A percentile compares a stretch with the other conserved stretches of the same genome.
These are phyloP conservation scores for Coniochaeta sp. DNA, from an alignment of 2,329 filamentous ascomycete genomes.

Conservation along the genomic window DNA sequence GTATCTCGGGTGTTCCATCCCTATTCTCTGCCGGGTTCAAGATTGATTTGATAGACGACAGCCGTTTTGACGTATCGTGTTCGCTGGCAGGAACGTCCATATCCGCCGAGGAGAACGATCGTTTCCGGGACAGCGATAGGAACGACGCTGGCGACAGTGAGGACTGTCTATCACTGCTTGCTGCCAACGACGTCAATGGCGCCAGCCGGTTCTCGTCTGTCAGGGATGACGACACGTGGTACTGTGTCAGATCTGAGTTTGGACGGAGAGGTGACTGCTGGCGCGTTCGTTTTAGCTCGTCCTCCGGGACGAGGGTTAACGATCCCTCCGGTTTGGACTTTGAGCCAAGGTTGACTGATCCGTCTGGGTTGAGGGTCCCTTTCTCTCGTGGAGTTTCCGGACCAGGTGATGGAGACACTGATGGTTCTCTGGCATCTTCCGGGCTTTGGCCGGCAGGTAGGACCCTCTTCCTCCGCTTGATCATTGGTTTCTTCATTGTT, in stretches of 20 bases:
- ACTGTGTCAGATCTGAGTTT: constrained; percentile 40
- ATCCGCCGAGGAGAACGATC: constrained; percentile 58
- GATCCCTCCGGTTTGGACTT: constrained; percentile 40
- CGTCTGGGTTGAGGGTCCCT: constrained; percentile 55
- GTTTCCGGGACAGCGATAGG: constrained; percentile 54
- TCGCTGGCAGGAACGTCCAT: constrained; percentile 32
- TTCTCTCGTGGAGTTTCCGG: constrained; percentile 33
- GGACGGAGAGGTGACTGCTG: constrained; percentile 35
- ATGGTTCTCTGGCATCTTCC: constrained; percentile 38
- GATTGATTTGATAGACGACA: constrained; percentile 71
- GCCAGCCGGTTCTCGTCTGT: constrained; percentile 53
- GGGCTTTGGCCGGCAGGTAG: constrained; percentile 46
- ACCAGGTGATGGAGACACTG: constrained; percentile 31
- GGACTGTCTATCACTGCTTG: constrained; percentile 41
- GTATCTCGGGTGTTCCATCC: not conserved
- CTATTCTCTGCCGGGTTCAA: constrained; percentile 48
- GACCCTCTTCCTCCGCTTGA: constrained; percentile 91
- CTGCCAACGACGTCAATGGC: constrained; percentile 42
- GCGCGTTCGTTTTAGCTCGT: constrained; percentile 33
- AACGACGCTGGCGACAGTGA: constrained; percentile 56
- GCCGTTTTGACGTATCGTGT: constrained; percentile 48
- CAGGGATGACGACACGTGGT: constrained; percentile 42
- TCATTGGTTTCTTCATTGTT: constrained; percentile 98
- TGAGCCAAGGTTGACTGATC: constrained; percentile 56
- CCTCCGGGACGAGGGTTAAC: constrained; percentile 40